A percentile compares a stretch with the other conserved stretches of the same genome.
Evolutionary conservation across 148 eudicot genomes (phyloP).

Genomic region (Suaeda aralocaspica): DNA sequence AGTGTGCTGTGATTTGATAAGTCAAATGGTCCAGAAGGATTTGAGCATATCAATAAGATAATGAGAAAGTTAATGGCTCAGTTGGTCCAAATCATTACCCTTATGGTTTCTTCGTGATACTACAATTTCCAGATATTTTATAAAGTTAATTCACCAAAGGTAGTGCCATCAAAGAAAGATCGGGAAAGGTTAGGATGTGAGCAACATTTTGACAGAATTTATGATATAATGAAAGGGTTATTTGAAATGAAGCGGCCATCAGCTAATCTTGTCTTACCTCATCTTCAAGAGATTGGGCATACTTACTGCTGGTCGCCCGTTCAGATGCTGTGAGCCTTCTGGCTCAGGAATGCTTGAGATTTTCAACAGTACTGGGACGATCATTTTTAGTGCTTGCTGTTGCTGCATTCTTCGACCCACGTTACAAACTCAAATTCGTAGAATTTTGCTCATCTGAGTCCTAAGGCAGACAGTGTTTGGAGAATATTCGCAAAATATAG

Average conservation of each 20-base stretch:
- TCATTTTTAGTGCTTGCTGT: constrained; percentile 20
- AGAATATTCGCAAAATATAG: constrained; percentile 22
- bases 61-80: constrained; percentile 9
- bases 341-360: constrained; percentile 23
- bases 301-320: constrained; percentile 16
- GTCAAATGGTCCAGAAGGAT: constrained; percentile 17
- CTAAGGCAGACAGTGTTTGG: background rate
- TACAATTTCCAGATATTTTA: constrained; percentile 17
- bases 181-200: constrained; percentile 28
- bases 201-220: constrained; percentile 21
- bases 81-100: constrained; percentile 17
- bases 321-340: constrained; percentile 17
- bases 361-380: constrained; percentile 22
- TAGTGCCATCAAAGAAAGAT: constrained; percentile 18
- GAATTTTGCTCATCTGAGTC: constrained; percentile 5
- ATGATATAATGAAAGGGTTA: constrained; percentile 13
- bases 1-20: constrained; percentile 17
- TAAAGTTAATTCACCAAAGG: no score
- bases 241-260: constrained; percentile 24
- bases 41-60: constrained; percentile 10
- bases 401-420: constrained; percentile 29
- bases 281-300: constrained; percentile 27
- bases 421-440: constrained; percentile 27
- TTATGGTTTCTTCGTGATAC: constrained; percentile 22
- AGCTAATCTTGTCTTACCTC: constrained; percentile 25